Base-by-base conservation (phyloP, 1,139 yeast species). In the Magnusiomyces fungicola region DNA sequence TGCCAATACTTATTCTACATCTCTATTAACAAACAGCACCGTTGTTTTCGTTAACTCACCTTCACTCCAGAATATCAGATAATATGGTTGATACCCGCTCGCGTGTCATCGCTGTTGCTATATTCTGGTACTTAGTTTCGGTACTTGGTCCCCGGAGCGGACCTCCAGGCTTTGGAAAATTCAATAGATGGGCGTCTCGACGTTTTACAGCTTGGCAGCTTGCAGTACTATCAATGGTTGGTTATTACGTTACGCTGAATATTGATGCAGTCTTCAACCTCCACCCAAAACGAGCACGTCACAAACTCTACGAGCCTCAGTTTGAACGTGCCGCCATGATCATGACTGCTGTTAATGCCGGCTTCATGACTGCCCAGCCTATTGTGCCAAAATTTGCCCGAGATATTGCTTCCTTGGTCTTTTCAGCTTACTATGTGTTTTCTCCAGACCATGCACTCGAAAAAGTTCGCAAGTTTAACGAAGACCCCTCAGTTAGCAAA, bases 361-460 rank as follows among this genome's bases (percentile, higher is more conserved):
- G 57, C 4, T 54, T 48, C 36, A 52, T 56, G 57, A 55, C 57
- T 18, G 57, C 57, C 10, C 39, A 52, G 29, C 54, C 56, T 16
- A 45, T 55, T 24, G 41, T 47, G 10, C 55, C 55, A 30, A 53
- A 50, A 39, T 34, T 38, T 19, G 23, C 45, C 0, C 46, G 54
- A 3, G 56, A 55, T 39, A 18, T 55, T 10, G 45, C 51, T 10
- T 49, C 53, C 3, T 45, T 55, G 1, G 46, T 54, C 10, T 54
- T 55, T 43, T 34, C 56, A 3, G 30, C 39, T 5, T 55, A 55
- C 44, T 55, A 55, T 45, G 32, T 55, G 36, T 32, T 52, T 22
- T 45, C 55, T 23, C 53, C 57, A 3, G 57, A 55, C 25, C 53
- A 53, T 19, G 57, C 57, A n/a, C 51, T 53, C 27, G 56, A 54